phyloP scores from a whole-genome alignment of 176 grass and related monocot genomes.

The Aechmea fasciata region DNA sequence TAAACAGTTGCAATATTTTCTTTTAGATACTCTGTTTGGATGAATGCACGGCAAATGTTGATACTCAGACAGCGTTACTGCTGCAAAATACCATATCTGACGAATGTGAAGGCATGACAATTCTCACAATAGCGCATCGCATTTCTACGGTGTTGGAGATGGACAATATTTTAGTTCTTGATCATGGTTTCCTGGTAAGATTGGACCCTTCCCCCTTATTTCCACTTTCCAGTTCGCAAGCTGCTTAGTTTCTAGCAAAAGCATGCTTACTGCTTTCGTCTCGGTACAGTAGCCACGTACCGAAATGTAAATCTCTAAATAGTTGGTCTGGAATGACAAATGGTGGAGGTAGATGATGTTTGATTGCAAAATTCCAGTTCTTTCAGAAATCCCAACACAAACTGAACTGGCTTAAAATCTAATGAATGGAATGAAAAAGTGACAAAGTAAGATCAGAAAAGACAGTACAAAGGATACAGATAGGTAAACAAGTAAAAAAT shows the following conservation, averaged over 20 bases:
- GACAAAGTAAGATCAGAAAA: too few species aligned
- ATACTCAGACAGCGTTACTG: slow-evolving; percentile 56
- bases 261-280: too few species aligned
- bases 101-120: slow-evolving; percentile 67
- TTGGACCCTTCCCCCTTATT: neutral
- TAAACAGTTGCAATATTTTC: neutral
- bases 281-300: too few species aligned
- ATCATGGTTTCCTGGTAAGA: slow-evolving; percentile 66
- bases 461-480: too few species aligned
- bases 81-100: slow-evolving; percentile 70
- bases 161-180: slow-evolving; percentile 73
- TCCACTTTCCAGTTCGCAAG: neutral
- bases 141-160: slow-evolving; percentile 89
- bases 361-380: too few species aligned
- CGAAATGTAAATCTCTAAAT: neutral
- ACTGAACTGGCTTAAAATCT: too few species aligned
- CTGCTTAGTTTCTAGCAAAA: too few species aligned
- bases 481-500: too few species aligned
- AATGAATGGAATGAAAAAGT: too few species aligned
- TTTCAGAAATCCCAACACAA: too few species aligned
- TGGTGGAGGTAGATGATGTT: neutral
- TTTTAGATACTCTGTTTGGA: slow-evolving; percentile 75
- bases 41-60: slow-evolving; percentile 85
- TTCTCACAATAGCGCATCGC: slow-evolving; percentile 83
- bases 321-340: neutral